Evolutionary conservation across 2,329 filamentous ascomycete genomes (phyloP).

Genomic region (Botrytis porri): DNA sequence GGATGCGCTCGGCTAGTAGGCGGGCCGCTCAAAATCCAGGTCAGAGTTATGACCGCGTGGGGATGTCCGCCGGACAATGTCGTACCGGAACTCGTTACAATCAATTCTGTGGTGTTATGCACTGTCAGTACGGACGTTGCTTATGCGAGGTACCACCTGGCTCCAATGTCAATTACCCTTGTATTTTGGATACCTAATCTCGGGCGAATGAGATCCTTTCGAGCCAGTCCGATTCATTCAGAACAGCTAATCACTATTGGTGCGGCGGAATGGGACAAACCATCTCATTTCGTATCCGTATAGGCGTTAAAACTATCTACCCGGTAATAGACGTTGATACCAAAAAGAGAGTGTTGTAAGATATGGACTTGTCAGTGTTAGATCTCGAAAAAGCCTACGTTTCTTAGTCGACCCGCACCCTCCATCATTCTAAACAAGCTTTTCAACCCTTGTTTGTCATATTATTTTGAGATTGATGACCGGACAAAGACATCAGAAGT

Average conservation of each 20-base stretch:
- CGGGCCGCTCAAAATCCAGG: slow-evolving; percentile 10
- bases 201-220: slow-evolving; percentile 17
- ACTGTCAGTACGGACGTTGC: slow-evolving; percentile 21
- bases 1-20: slow-evolving; percentile 1
- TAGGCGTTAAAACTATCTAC: slow-evolving; percentile 3
- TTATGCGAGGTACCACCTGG: slow-evolving; percentile 15
- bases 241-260: slow-evolving; percentile 9
- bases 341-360: slow-evolving; percentile 11
- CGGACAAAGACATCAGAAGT: slow-evolving; percentile 19
- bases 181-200: slow-evolving; percentile 21
- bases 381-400: neutral
- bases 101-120: slow-evolving; percentile 16
- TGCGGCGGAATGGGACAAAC: slow-evolving; percentile 5
- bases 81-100: slow-evolving; percentile 19
- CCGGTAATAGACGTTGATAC: slow-evolving; percentile 13
- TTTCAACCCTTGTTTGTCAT: slow-evolving; percentile 19
- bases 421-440: slow-evolving; percentile 17
- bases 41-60: slow-evolving; percentile 7
- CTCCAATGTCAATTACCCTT: slow-evolving; percentile 10
- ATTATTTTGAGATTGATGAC: slow-evolving; percentile 17
- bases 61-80: slow-evolving; percentile 23
- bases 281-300: slow-evolving; percentile 20
- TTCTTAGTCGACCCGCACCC: slow-evolving; percentile 8
- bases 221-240: slow-evolving; percentile 13
- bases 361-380: slow-evolving; percentile 10